Base-by-base conservation (phyloP, 2,329 filamentous ascomycete genomes). In the Claviceps capensis region DNA sequence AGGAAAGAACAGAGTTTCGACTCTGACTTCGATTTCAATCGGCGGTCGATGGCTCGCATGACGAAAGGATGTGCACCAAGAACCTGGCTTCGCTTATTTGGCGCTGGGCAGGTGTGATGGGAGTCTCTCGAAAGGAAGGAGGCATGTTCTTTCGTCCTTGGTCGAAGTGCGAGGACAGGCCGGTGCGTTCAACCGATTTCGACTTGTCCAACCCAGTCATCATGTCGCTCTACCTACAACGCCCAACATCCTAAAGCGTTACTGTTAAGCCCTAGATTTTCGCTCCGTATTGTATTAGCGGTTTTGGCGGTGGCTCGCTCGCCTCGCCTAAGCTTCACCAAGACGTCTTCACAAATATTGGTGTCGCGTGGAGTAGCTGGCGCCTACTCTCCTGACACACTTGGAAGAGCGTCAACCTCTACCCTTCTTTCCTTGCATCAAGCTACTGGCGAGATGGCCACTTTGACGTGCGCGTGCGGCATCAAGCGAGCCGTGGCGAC, bases 341-440 rank as follows among this genome's bases (percentile, higher is more conserved):
- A 52, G 22, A 63, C 63, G 59, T 61, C 60, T 47, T 65, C 53
- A 8, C 58, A 63, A 58, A 62, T 62, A 37, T 53, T 62, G 19
- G 55, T 63, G 49, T 64, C 57, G 45, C 54, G 59, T 51, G 59
- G 61, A 51, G 59, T 60, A 43, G 59, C 58, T 38, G 54, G 52
- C 23, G 46, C 56, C 47, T 57, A 56, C 43, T 54, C 54, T 34
- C 49, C 52, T 9, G 56, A 49, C 36, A 11, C 41, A 43, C 52
- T 55, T 46, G 47, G 48, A 26, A 50, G 37, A 11, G 42, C 47
- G 41, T 52, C 50, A 49, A 56, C 51, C 42, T 53, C 53, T 23
- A 34, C n/a, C 23, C 16, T 41, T 6, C 23, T 30, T n/a, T 52
- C 47, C 17, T 40, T n/a, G 51, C 47, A 37, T 36, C 47, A 43